Evolutionary conservation across 169 alveolate species (phyloP), one percentile per base, ranked within the genome.

Genomic region (Eimeria nieschulzi): DNA sequence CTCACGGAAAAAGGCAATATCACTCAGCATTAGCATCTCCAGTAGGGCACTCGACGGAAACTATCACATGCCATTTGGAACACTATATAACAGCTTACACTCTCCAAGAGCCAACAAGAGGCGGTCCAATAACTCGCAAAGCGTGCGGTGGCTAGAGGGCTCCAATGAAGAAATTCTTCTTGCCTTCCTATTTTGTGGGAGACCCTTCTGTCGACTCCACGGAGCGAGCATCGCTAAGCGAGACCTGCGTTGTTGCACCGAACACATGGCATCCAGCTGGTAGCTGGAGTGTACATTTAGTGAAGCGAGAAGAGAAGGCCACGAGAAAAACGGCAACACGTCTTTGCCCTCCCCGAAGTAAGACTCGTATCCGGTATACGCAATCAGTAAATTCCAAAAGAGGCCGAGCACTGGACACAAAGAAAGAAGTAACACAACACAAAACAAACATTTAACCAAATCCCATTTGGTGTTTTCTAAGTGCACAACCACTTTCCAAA

Each of bases 261-360:
- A 80, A 75, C 88, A 80, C 88, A 80, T 80, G 10, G 88, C 88
- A 80, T 80, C 88, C 59, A 80, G 26, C 61, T 80, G 88, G 33
- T 66, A 80, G 76, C 88, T 80, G 72, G 56, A 51, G 5, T 61
- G 88, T 19, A 63, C 88, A 26, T 53, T 33, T 6, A 80, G 88
- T 23, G 88, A 80, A 3, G 51, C 26, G 51, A 80, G 88, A 59
- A 80, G 56, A 2, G 88, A 59, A 1, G 75, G 88, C 88, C 88
- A 80, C 7, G 88, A 80, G 9, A 80, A 80, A 25, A 80, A 80
- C 0, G 88, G 76, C 39, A 80, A 0, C 51, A 75, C 17, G 25
- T 3, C 46, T 10, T 53, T 33, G 7, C 51, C 88, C 63, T 33
- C 61, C 39, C 76, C 88, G 56, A 80, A 80, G 75, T 80, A 80